Percentiles rank a stretch among this genome's conserved stretches.
Conservation (phyloP, 106 monocot species). For the Acanthochlamys bracteata region DNA sequence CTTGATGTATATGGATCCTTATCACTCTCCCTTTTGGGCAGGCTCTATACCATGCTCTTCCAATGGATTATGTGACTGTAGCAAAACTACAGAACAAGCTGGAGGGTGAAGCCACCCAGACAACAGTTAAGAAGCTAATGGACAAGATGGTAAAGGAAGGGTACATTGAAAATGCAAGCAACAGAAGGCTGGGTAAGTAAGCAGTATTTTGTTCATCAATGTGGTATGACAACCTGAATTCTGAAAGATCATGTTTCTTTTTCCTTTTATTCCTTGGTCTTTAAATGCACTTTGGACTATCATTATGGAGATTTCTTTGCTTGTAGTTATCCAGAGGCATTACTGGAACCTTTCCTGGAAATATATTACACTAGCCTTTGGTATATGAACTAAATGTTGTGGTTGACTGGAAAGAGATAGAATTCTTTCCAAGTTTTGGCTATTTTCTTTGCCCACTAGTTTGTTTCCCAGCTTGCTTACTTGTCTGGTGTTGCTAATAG, state of each 20-base stretch:
- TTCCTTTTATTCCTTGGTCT: no score
- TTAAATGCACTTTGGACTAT: no score
- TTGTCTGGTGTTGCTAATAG: neutral
- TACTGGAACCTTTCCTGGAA: no score
- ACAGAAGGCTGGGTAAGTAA: conserved; percentile 51
- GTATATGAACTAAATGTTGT: no score
- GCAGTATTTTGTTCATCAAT: neutral
- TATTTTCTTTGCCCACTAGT: neutral
- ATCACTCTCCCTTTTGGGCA: conserved; percentile 6
- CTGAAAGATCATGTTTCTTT: neutral
- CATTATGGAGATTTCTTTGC: no score
- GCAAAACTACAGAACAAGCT: conserved; percentile 70
- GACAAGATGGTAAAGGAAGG: conserved; percentile 63
- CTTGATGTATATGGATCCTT: neutral
- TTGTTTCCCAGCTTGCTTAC: neutral
- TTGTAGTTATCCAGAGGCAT: no score
- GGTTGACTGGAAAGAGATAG: no score
- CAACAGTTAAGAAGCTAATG: conserved; percentile 45
- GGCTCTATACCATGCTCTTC: conserved; percentile 87
- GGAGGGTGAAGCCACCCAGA: conserved; percentile 52
- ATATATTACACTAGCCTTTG: no score
- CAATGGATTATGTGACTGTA: conserved; percentile 83
- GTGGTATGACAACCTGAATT: neutral
- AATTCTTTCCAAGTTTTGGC: neutral
- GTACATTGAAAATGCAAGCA: conserved; percentile 43